These are phyloP conservation scores for Pholiota conissans DNA, from an alignment of 768 basidiomycete species.

Conservation along the genomic window DNA sequence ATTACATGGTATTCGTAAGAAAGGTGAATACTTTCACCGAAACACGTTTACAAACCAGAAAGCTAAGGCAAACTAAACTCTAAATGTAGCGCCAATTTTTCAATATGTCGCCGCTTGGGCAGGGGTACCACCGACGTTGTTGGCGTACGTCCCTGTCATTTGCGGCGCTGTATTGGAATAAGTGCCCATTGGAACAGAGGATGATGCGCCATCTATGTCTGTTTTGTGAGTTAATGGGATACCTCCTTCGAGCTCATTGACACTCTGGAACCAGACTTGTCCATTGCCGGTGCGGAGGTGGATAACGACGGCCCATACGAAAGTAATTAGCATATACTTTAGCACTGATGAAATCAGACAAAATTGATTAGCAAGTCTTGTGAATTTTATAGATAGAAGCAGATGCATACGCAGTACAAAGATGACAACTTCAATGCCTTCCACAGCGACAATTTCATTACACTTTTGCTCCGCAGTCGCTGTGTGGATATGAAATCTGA, in stretches of 20 bases:
- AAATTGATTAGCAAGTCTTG: no score
- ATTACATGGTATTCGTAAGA: no score
- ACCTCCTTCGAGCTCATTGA: background rate
- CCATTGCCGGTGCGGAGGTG: background rate
- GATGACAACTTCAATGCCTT: background rate
- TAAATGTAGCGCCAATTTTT: no score
- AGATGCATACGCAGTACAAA: slow-evolving; percentile 4
- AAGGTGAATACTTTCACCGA: no score
- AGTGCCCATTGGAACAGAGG: background rate
- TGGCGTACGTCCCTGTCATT: no score
- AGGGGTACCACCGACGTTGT: background rate
- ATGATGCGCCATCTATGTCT: background rate
- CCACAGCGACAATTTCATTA: background rate
- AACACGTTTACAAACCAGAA: no score
- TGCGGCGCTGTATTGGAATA: background rate
- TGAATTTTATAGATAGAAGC: background rate
- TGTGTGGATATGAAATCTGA: background rate
- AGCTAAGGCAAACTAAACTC: no score
- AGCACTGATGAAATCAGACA: background rate
- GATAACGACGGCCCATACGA: background rate
- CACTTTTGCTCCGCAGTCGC: background rate
- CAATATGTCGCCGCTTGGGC: background rate
- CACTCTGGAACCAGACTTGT: background rate
- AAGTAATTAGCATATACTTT: background rate
- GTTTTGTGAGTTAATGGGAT: background rate